Base-by-base conservation (phyloP, 1,284 basidiomycete species). In the Apiotrichum brassicae region DNA sequence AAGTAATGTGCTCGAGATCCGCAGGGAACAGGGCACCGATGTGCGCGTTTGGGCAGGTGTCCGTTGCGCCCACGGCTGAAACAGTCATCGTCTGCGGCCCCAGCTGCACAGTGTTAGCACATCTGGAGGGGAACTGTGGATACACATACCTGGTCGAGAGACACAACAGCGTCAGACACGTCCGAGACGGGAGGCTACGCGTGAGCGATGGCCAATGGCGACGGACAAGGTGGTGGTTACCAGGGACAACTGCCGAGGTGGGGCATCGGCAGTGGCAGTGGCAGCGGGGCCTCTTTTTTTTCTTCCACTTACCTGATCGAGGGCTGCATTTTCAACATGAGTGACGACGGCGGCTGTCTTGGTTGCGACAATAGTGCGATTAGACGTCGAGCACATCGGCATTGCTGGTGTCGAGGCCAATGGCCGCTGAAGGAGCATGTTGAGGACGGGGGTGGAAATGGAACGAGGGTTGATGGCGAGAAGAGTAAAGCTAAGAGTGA, bases 351-450 rank as follows among this genome's bases (percentile, higher is more conserved):
- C 19, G 26, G 40, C 26, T 13, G 22, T 16, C 18, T 7, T 7
- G 11, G 33, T 18, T 34, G 13, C n/a, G 33, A 7, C 14, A n/a
- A 11, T 7, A 18, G 13, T 14, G n/a, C 33, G 3, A n/a, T 16
- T n/a, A 13, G 37, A 23, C n/a, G 18, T 28, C 12, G 25, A 8
- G 40, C 24, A 5, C 11, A 25, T 8, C 7, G 38, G 11, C n/a
- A 5, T 18, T 4, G 40, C 11, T 14, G 38, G 8, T 26, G 38
- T 24, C 13, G 40, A 12, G n/a, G n/a, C n/a, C 4, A 42, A 7
- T 22, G 40, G 40, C 5, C 40, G 40, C 13, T 42, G 40, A 8
- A 20, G 23, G 40, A 42, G 40, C 40, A 42, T 42, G 40, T 18
- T 42, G 26, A n/a, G 13, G 28, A 14, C 14, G 2, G 2, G 9